phyloP scores from a whole-genome alignment of 1,284 basidiomycete species.

The Trichosporon asahii region DNA sequence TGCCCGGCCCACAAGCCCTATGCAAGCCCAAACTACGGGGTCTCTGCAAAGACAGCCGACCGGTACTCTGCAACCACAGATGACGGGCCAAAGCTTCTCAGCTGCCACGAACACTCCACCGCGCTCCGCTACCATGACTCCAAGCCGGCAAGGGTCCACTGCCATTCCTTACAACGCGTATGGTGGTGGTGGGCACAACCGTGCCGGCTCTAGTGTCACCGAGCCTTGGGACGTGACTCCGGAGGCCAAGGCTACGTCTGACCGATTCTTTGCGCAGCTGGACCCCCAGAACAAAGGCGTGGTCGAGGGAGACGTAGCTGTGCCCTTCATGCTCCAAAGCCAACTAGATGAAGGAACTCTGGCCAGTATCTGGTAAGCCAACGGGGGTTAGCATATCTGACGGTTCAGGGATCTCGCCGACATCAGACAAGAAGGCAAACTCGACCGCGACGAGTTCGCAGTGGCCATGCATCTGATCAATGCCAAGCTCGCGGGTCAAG shows the following conservation, averaged over 20 bases:
- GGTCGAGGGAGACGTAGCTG: slow-evolving; percentile 90
- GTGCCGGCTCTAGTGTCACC: slow-evolving; percentile 35
- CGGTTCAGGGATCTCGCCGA: slow-evolving; percentile 83
- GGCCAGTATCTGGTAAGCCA: slow-evolving; percentile 81
- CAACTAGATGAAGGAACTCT: slow-evolving; percentile 78
- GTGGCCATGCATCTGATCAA: slow-evolving; percentile 95
- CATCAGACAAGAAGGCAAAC: slow-evolving; percentile 78
- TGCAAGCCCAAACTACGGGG: slow-evolving; percentile 21
- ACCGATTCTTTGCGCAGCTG: slow-evolving; percentile 77
- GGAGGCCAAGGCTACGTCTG: slow-evolving; percentile 73
- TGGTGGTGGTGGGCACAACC: background rate
- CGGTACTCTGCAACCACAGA: slow-evolving; percentile 55
- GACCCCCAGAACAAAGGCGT: slow-evolving; percentile 73
- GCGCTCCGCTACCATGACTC: slow-evolving; percentile 23
- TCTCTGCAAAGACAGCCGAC: slow-evolving; percentile 52
- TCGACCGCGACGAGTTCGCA: slow-evolving; percentile 91
- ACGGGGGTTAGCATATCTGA: background rate
- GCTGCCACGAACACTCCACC: slow-evolving; percentile 20
- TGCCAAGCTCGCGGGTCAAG: slow-evolving; percentile 76
- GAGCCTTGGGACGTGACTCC: slow-evolving; percentile 76
- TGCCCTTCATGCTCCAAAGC: slow-evolving; percentile 93
- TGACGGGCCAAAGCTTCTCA: slow-evolving; percentile 49
- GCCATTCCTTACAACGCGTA: background rate
- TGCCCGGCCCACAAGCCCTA: slow-evolving; percentile 27
- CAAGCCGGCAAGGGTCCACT: slow-evolving; percentile 40